Evolutionary conservation across 2,329 filamentous ascomycete species (phyloP), one percentile per base, ranked within the genome.

Genomic region (Arthroderma sp.): DNA sequence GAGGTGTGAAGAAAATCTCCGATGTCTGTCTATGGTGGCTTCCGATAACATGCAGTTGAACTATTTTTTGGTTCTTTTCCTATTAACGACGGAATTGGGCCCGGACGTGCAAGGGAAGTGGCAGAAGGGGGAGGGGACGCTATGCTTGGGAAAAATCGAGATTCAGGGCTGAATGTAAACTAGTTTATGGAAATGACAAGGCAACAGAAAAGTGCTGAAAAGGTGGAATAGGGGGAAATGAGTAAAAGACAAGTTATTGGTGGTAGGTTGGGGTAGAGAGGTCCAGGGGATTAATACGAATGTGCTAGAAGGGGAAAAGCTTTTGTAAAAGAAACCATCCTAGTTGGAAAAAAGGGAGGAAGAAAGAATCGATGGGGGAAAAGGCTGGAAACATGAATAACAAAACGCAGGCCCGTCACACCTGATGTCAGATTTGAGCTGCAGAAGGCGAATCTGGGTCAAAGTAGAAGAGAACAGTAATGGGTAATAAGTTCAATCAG

Each of bases 101-200:
- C 11, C 8, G 19, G 17, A 43, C 3, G 23, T 51, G 25, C 13
- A 28, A 31, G 6, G n/a, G 25, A 31, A 25, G 7, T 17, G 28
- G n/a, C 9, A 33, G 44, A 17, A 51, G 25, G 35, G 11, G 35
- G 33, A 17, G n/a, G 25, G 44, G 25, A 31, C 44, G 44, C 44
- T 51, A 51, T 51, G 44, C 44, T 33, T 51, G 44, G n/a, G n/a
- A 33, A 51, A 51, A 19, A 33, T 51, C n/a, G n/a, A 51, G 23
- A 51, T 31, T 31, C 8, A 31, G 44, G 25, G 44, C 25, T n/a
- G 6, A 4, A 51, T 13, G 15, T 51, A 51, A 51, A 51, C 44
- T 33, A n/a, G 25, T 33, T 31, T 7, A 19, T 51, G 28, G n/a
- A 51, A 33, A 17, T 21, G 25, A 51, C n/a, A 19, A 31, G 44